Evolutionary conservation across 2,329 filamentous ascomycete species (phyloP).

Genomic region (Cordyceps cateniannulata): DNA sequence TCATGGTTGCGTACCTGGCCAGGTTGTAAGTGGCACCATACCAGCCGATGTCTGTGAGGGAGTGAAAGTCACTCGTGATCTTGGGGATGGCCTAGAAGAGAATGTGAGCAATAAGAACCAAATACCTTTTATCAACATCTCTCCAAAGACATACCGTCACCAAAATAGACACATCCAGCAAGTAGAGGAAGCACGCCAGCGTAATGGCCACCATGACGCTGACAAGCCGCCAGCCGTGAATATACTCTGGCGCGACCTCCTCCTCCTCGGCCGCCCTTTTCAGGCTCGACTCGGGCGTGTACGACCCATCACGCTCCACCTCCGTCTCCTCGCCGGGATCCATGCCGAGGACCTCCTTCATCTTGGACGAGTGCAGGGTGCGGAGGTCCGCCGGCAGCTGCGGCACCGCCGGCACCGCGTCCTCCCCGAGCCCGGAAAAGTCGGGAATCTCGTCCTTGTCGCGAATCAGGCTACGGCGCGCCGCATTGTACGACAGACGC

Average conservation of each 20-base stretch:
- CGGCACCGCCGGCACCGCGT: neutral
- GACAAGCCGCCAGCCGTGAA: constrained; percentile 26
- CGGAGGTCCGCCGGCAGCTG: constrained; percentile 1
- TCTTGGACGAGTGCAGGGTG: constrained; percentile 10
- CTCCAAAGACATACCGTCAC: constrained; percentile 33
- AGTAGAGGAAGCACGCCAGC: constrained; percentile 38
- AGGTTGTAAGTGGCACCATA: constrained; percentile 46
- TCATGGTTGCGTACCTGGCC: constrained; percentile 27
- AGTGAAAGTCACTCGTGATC: constrained; percentile 45
- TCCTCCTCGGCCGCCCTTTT: constrained; percentile 8
- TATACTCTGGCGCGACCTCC: constrained; percentile 13
- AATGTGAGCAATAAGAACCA: neutral
- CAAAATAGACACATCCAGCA: constrained; percentile 48
- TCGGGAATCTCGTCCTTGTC: constrained; percentile 8
- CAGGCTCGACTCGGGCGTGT: constrained; percentile 9
- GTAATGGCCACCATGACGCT: constrained; percentile 33
- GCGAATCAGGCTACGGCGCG: constrained; percentile 12
- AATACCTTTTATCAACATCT: neutral
- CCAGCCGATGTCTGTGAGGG: constrained; percentile 48
- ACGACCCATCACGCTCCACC: neutral
- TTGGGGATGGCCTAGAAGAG: constrained; percentile 35
- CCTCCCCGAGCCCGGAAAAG: neutral
- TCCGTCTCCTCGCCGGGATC: constrained; percentile 9
- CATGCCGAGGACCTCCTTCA: constrained; percentile 10
- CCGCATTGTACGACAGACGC: constrained; percentile 9